phyloP scores from a whole-genome alignment of 441 rosid species.

The Populus hybrid region DNA sequence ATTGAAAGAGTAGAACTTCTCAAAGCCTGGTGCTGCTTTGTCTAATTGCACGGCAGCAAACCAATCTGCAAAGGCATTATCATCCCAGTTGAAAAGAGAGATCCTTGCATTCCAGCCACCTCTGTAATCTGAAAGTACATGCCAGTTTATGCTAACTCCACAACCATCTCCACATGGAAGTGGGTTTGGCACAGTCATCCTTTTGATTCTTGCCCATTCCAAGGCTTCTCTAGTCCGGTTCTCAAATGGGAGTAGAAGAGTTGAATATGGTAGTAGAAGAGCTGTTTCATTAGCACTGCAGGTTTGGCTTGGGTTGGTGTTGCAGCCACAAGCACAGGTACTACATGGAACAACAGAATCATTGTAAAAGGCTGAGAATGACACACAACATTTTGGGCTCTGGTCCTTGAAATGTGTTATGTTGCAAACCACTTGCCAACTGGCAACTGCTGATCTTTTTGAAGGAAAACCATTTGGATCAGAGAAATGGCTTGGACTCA shows the following conservation, averaged over 20 bases:
- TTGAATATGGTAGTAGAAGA: constrained; percentile 59
- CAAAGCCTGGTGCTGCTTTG: constrained; percentile 61
- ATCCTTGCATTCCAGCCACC: constrained; percentile 80
- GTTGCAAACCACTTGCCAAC: constrained; percentile 94
- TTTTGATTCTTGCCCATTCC: constrained; percentile 57
- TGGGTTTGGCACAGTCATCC: constrained; percentile 49
- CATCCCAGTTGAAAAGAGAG: constrained; percentile 87
- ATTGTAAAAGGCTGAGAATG: constrained; percentile 82
- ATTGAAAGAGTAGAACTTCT: constrained; percentile 73
- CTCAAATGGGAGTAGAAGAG: constrained; percentile 72
- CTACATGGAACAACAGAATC: constrained; percentile 78
- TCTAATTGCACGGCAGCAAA: constrained; percentile 63
- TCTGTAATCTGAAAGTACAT: constrained; percentile 58
- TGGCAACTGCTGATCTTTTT: constrained; percentile 51
- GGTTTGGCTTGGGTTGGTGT: constrained; percentile 31
- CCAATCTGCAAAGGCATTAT: constrained; percentile 67
- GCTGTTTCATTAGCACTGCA: constrained; percentile 66
- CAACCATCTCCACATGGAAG: constrained; percentile 83
- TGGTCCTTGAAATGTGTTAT: constrained; percentile 50
- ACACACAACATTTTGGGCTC: constrained; percentile 74
- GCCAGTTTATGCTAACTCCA: constrained; percentile 92
- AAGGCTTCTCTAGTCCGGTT: constrained; percentile 50
- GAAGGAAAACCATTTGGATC: constrained; percentile 62
- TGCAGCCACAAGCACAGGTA: constrained; percentile 85
- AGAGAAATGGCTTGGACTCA: constrained; percentile 65